Evolutionary conservation across 2,329 filamentous ascomycete species (phyloP).

Genomic region (Penicillium sp.): DNA sequence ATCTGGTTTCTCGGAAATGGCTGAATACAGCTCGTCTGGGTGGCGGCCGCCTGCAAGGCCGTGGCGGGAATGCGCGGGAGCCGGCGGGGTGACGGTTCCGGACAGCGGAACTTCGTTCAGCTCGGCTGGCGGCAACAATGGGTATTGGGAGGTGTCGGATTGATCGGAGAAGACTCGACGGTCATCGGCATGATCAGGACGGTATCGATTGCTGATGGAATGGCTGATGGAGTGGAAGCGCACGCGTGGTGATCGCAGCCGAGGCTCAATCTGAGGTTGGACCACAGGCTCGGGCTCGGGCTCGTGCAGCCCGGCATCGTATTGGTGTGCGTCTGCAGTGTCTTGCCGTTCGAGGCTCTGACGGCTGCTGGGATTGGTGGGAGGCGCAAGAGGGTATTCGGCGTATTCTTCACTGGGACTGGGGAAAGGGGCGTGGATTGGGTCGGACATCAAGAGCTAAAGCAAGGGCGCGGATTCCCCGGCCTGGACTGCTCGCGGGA

Average conservation of each 20-base stretch:
- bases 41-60: constrained; percentile 11
- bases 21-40: constrained; percentile 2
- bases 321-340: constrained; percentile 18
- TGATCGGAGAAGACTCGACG: constrained; percentile 9
- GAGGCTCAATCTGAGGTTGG: constrained; percentile 3
- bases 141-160: constrained; percentile 11
- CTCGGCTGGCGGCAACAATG: constrained; percentile 17
- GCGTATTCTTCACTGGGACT: constrained; percentile 24
- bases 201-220: constrained; percentile 12
- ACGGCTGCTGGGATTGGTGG: constrained; percentile 7
- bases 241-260: constrained; percentile 20
- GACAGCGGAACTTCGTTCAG: constrained; percentile 13
- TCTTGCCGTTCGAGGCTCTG: constrained; percentile 18
- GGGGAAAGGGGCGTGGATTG: constrained; percentile 19
- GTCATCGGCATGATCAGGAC: constrained; percentile 2
- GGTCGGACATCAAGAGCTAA: constrained; percentile 18
- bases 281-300: constrained; percentile 2
- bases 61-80: constrained; percentile 20
- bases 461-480: background rate
- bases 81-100: constrained; percentile 26
- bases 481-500: background rate
- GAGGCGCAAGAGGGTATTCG: constrained; percentile 20
- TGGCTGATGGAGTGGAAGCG: constrained; percentile 23
- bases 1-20: constrained; percentile 14
- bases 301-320: constrained; percentile 12